Base-by-base conservation (phyloP, 148 eudicot species). In the Heliosperma pusillum region DNA sequence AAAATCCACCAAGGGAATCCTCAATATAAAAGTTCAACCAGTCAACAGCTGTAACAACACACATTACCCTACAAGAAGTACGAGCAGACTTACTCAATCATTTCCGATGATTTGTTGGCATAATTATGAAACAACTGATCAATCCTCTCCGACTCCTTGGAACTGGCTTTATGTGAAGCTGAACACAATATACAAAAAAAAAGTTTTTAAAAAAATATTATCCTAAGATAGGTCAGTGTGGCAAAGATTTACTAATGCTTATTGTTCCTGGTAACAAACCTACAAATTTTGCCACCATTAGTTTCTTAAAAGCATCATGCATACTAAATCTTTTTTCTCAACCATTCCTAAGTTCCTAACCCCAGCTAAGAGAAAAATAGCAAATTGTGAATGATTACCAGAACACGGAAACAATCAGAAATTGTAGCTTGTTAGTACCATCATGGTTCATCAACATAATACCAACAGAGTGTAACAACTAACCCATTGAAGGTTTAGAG, bases 101-200 rank as follows among this genome's bases (percentile, higher is more conserved):
- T 66, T 69, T 82, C 82, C 42, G 92, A 82, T 42, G 86, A 77
- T 61, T 65, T 80, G 83, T 84, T 87, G 53, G 96, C 90, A 89
- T 95, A 95, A 52, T 83, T 55, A 81, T 84, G 70, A 75, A 90
- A 95, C 57, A 95, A 77, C 40, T 86, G 90, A 82, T 92, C 98
- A 60, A 92, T 85, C 44, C 96, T 84, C 68, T 92, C 98, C 84
- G 85, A 62, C 83, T 95, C 97, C 69, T 89, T 95, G 40, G 87
- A 76, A 24, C 90, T 90, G 73, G 89, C 91, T 86, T 88, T 92
- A 83, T 85, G 80, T 52, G 97, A 73, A 65, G 91, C 97, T 95
- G 91, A 24, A 55, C 56, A 65, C 17, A 26, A 61, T 22, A 50
- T 36, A 13, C 5, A 17, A 36, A 11, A 52, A 36, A 74, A 42